Evolutionary conservation across 1,284 basidiomycete species (phyloP), one percentile per base, ranked within the genome.

Genomic region (Polyporus tsugae): DNA sequence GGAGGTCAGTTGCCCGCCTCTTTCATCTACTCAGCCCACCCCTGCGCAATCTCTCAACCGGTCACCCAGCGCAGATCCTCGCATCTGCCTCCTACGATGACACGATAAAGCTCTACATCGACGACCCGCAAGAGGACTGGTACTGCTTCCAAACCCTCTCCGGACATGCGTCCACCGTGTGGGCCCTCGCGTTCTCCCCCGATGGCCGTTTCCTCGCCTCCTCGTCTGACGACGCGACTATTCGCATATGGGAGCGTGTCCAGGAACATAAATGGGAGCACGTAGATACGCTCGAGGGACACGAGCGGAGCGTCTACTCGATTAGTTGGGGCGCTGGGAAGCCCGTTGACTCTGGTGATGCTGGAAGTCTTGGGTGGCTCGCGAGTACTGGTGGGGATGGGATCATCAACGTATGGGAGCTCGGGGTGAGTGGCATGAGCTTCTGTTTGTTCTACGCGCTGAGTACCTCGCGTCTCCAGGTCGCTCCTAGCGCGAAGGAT

Each of bases 41-140:
- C 57, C 10, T 25, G 33, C 59, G 29, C 52, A 33, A 29, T 52
- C 59, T 38, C 71, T 76, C 65, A 72, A 67, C 42, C 68, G 65
- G 66, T 61, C 63, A 65, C 74, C 73, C 75, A 81, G 76, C 70
- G 74, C 80, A 96, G 92, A 93, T 99, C 66, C 91, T 99, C 64
- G 98, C 97, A 11, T 98, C 96, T 4, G 95, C 91, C 10, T 98
- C 96, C 0, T 99, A 99, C 82, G 98, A 99, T 78, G 96, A 99
- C 76, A 95, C 94, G 7, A 95, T 99, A 80, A 96, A 95, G 75
- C 88, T 99, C 33, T 97, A 98, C 80, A 83, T 94, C 67, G 97
- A 99, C 78, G 97, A 99, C 79, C 95, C 96, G 0, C 89, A 90
- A 25, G 96, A 97, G 73, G 97, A 99, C 79, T 99, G 98, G 96